Evolutionary conservation across 441 rosid species (phyloP).

Genomic region (Raphanus hybrid): DNA sequence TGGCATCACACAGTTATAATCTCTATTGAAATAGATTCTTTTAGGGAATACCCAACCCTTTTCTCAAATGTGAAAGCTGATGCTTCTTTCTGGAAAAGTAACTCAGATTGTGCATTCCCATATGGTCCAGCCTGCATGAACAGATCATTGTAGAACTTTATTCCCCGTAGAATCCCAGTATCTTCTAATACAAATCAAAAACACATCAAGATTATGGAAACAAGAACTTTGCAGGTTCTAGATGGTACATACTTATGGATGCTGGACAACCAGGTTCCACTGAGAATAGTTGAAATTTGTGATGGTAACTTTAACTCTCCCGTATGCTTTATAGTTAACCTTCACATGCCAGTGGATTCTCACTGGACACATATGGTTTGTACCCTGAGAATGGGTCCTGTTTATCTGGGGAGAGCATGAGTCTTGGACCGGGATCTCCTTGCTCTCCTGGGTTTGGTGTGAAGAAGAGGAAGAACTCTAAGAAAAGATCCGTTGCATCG

Average conservation of each 20-base stretch:
- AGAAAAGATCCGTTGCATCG: too few relatives aligned
- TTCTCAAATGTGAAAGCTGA: constrained; percentile 71
- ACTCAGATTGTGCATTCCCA: constrained; percentile 83
- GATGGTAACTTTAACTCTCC: constrained; percentile 89
- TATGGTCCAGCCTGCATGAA: constrained; percentile 74
- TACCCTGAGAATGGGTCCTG: constrained; percentile 37
- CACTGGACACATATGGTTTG: constrained; percentile 94
- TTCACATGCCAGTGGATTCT: constrained; percentile 98
- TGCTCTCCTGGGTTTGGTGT: too few relatives aligned
- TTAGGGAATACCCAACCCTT: constrained; percentile 84
- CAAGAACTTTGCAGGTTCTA: background rate
- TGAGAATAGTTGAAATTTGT: constrained; percentile 87
- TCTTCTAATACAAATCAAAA: constrained; percentile 54
- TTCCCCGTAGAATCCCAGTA: constrained; percentile 74
- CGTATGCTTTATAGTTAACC: constrained; percentile 73
- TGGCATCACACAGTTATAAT: constrained; percentile 64
- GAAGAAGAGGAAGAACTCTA: too few relatives aligned
- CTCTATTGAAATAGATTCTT: constrained; percentile 79
- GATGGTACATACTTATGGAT: constrained; percentile 70
- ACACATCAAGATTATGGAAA: constrained; percentile 19
- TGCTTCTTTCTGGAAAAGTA: constrained; percentile 67
- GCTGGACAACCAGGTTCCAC: constrained; percentile 92
- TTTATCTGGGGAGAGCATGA: too few relatives aligned
- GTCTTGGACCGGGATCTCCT: too few relatives aligned
- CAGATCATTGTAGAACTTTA: constrained; percentile 74